Percentiles rank a stretch among this genome's conserved stretches.
These are phyloP conservation scores for Logfia minima DNA, from an alignment of 129 eudicot genomes.

Conservation along the genomic window DNA sequence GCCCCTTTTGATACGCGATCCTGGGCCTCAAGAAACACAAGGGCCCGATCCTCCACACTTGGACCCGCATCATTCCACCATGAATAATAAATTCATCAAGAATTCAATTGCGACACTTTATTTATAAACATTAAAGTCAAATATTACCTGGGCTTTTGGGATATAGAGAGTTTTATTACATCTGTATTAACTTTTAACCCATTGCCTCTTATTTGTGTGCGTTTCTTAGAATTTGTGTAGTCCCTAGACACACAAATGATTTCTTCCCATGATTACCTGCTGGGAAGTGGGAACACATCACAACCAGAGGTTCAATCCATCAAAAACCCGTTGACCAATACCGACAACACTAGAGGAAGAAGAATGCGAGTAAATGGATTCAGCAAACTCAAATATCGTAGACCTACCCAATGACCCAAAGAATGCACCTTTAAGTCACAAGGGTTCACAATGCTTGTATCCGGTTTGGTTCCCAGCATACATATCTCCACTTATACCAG, in stretches of 20 bases:
- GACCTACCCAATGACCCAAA: constrained; percentile 31
- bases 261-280: constrained; percentile 49
- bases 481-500: constrained; percentile 54
- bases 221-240: constrained; percentile 30
- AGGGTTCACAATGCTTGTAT: constrained; percentile 47
- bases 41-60: too few species aligned
- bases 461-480: constrained; percentile 71
- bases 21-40: too few species aligned
- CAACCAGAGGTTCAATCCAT: constrained; percentile 48
- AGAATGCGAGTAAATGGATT: constrained; percentile 80
- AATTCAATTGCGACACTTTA: background rate
- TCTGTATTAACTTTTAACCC: background rate
- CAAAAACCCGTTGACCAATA: constrained; percentile 45
- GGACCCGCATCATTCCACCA: too few species aligned
- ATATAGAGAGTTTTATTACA: background rate
- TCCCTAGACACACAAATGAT: constrained; percentile 49
- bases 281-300: constrained; percentile 34
- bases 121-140: background rate
- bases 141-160: background rate
- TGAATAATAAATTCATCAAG: too few species aligned
- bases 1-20: too few species aligned
- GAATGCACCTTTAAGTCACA: constrained; percentile 38
- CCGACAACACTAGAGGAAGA: constrained; percentile 60
- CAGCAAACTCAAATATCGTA: constrained; percentile 57
- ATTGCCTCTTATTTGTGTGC: background rate